Base-by-base conservation (phyloP, 2,329 filamentous ascomycete species). In the Macrophomina tecta region DNA sequence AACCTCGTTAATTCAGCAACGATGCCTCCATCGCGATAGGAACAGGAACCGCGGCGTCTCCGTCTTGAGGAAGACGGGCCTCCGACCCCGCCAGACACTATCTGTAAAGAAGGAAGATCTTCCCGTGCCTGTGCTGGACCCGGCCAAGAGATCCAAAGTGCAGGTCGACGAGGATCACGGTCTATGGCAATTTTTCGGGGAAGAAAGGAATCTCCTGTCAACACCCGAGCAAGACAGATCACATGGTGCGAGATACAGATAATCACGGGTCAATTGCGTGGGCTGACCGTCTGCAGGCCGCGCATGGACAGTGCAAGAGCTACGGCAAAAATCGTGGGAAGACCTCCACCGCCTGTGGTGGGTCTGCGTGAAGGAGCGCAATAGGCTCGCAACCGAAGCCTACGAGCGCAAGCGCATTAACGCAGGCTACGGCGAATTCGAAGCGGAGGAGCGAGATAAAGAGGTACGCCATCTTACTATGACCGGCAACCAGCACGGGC, bases 341-440 rank as follows among this genome's bases (percentile, higher is more conserved):
- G 94, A 98, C 78, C 82, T 99, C 73, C 94, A 98, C 79, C 84
- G 85, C 69, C 84, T 99, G 75, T 99, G 94, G 93, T 99, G 94
- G 93, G 87, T 93, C 65, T 98, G 95, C 77, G 86, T 91, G 68
- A 93, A 92, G 82, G 95, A 99, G 82, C 85, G 91, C 73, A 99
- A 99, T 81, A 87, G 92, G 72, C 87, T 98, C 72, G 85, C 88
- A n/a, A 98, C 96, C 36, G 89, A 90, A 71, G 84, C 84, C 64
- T 79, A 84, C 67, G 93, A 97, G 82, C 85, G 92, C 73, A 75
- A 82, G 36, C 86, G 90, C 71, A 76, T 91, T 65, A 84, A 90
- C 70, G 84, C 92, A 58, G 89, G 90, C 34, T 95, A 91, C 74
- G 94, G 94, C 71, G 86, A 89, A 32, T 82, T 82, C 52, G 92